Base-by-base conservation (phyloP, 2,329 filamentous ascomycete species). In the Trichophaea hybrida region DNA sequence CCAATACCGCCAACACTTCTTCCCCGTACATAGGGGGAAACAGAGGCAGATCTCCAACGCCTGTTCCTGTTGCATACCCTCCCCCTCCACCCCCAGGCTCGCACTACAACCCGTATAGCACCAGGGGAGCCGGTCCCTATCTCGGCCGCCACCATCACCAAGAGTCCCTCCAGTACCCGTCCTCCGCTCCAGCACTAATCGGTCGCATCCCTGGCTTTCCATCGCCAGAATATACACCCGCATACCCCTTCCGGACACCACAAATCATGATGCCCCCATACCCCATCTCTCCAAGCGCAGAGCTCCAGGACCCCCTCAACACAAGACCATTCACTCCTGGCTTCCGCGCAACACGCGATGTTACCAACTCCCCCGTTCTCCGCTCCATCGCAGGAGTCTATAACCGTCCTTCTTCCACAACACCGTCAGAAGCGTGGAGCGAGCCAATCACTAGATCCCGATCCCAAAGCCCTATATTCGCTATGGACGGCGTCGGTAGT, bases 241-340 rank as follows among this genome's bases (percentile, higher is more conserved):
- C 55, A 31, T 13, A 58, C 38, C 31, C 50, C 34, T n/a, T 48
- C 43, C 4, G 17, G 10, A 13, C 50, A 15, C 4, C 57, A 38
- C 31, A 53, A 53, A 55, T 34, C 54, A n/a, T 12, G 17, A 17
- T 48, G 61, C 62, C 1, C 60, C 62, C 10, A 50, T 17, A 37
- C 17, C 61, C 50, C 57, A 59, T 55, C 58, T 49, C 1, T 61
- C 60, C 7, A 44, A 62, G 50, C 57, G 57, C 40, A 57, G 60
- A 12, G 43, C 35, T 34, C 33, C 59, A 37, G 60, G 17, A 64
- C 61, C 60, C 62, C 55, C 4, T 32, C 52, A 57, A 24, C 12
- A 13, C 55, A 32, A 58, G 49, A 37, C 58, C 61, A 5, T 64
- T 63, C 46, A 61, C 61, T 8, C 61, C 61, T 12, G 62, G 62